Evolutionary conservation across 2,329 filamentous ascomycete species (phyloP).

Genomic region (Penicillium corylophilum): DNA sequence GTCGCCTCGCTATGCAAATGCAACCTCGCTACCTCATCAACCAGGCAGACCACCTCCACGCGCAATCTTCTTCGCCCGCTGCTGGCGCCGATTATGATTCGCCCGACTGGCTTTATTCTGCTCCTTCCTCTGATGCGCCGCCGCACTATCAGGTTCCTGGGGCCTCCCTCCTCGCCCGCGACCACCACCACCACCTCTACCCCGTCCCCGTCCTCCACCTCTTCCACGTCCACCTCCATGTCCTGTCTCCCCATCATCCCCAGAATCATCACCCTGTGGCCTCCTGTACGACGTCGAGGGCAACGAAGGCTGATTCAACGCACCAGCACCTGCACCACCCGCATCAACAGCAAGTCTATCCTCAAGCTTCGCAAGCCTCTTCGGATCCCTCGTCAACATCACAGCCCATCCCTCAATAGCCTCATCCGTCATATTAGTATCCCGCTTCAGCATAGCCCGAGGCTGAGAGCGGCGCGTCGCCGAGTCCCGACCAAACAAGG

Average conservation of each 20-base stretch:
- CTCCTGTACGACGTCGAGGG: conserved; percentile 64
- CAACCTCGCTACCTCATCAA: conserved; percentile 9
- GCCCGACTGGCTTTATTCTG: conserved; percentile 76
- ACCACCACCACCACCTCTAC: conserved; percentile 51
- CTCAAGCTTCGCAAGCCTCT: conserved; percentile 68
- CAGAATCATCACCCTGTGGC: conserved; percentile 47
- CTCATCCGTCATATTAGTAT: conserved; percentile 90
- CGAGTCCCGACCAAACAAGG: conserved; percentile 69
- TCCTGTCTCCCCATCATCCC: conserved; percentile 47
- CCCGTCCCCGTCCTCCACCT: conserved; percentile 50
- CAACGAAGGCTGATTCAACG: conserved; percentile 60
- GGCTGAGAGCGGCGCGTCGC: conserved; percentile 64
- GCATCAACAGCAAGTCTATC: conserved; percentile 65
- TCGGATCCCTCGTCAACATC: conserved; percentile 74
- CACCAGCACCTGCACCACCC: conserved; percentile 44
- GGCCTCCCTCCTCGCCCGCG: conserved; percentile 13
- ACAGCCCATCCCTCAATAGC: conserved; percentile 91
- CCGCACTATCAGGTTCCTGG: conserved; percentile 63
- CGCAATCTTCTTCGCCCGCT: conserved; percentile 62
- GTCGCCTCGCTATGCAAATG: background rate
- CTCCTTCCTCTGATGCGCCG: conserved; percentile 73
- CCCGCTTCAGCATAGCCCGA: conserved; percentile 64
- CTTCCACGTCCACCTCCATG: conserved; percentile 45
- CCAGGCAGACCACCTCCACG: conserved; percentile 49
- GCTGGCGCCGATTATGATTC: conserved; percentile 82